Evolutionary conservation across 768 basidiomycete species (phyloP).

Genomic region (Psilocybe azurescens): DNA sequence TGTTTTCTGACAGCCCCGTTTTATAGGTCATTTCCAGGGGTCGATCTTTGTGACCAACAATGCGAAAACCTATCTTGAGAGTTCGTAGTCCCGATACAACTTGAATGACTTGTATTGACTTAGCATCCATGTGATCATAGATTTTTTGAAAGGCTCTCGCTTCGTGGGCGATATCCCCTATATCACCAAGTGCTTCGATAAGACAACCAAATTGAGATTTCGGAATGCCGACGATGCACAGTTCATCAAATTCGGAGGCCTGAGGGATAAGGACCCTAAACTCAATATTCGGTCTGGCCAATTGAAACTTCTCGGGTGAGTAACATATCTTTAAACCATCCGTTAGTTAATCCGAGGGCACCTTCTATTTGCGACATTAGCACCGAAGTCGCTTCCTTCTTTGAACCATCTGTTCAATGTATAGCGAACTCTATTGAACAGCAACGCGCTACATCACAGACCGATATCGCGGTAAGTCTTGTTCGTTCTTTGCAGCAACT

Average conservation of each 20-base stretch:
- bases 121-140: constrained; percentile 25
- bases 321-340: background rate
- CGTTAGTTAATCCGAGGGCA: background rate
- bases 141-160: constrained; percentile 40
- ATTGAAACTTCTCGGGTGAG: constrained; percentile 44
- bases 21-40: constrained; percentile 41
- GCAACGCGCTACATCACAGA: constrained; percentile 26
- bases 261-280: constrained; percentile 41
- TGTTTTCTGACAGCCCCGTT: background rate
- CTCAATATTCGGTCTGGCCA: constrained; percentile 50
- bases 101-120: background rate
- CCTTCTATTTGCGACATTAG: constrained; percentile 15
- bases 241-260: constrained; percentile 51
- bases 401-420: constrained; percentile 36
- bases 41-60: constrained; percentile 53
- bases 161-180: constrained; percentile 43
- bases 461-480: constrained; percentile 35
- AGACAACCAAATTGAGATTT: constrained; percentile 49
- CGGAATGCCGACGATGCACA: constrained; percentile 39
- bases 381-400: constrained; percentile 35
- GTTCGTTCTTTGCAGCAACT: background rate
- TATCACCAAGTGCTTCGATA: constrained; percentile 49
- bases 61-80: constrained; percentile 40
- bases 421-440: constrained; percentile 32
- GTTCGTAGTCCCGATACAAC: constrained; percentile 28